Conservation (phyloP, 768 basidiomycete species). For the Tricholoma saponaceum region DNA sequence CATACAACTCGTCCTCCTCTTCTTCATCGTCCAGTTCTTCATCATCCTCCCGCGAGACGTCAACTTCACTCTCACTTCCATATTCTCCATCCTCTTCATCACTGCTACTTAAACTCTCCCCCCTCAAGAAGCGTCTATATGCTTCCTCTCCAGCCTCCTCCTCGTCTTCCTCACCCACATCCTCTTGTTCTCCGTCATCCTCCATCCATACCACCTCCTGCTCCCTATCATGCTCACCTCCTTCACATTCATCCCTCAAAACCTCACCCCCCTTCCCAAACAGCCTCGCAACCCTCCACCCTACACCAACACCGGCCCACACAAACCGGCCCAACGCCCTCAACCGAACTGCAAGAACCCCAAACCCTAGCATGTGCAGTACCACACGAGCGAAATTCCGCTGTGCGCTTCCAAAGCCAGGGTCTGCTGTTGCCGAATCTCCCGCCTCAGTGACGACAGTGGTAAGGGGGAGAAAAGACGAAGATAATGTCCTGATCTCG, state of each 20-base stretch:
- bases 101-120: conserved; percentile 44
- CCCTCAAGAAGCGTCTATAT: conserved; percentile 57
- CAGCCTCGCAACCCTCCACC: background rate
- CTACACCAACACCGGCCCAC: background rate
- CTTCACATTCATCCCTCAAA: background rate
- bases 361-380: background rate
- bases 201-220: background rate
- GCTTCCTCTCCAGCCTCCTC: conserved; percentile 28
- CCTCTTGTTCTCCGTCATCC: conserved; percentile 16
- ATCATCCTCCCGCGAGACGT: conserved; percentile 23
- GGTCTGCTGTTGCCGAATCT: background rate
- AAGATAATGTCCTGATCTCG: background rate
- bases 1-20: background rate
- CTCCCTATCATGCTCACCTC: background rate
- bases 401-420: background rate
- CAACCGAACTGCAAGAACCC: background rate
- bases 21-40: conserved; percentile 14
- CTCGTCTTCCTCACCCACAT: conserved; percentile 7
- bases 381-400: background rate
- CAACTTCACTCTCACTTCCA: conserved; percentile 18
- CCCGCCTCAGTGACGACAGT: background rate
- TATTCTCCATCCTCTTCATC: conserved; percentile 31
- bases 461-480: background rate
- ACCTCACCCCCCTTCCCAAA: background rate
- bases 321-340: background rate